Evolutionary conservation across 2,329 filamentous ascomycete species (phyloP).

Genomic region (Hypoxylon sp.): DNA sequence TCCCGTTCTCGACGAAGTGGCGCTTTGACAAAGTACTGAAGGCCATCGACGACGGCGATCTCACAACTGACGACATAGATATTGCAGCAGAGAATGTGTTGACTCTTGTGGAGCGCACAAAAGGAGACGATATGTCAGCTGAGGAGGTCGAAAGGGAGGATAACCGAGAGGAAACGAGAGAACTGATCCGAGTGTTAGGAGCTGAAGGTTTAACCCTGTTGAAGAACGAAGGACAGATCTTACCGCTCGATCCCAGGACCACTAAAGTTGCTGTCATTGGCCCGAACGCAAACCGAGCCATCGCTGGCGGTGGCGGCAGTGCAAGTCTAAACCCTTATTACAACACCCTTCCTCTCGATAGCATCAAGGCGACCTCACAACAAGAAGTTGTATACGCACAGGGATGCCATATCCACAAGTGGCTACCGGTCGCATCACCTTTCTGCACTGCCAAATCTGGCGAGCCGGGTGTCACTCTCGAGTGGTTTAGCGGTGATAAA

Average conservation of each 20-base stretch:
- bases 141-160: slow-evolving; percentile 70
- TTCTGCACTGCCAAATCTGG: slow-evolving; percentile 68
- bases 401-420: slow-evolving; percentile 73
- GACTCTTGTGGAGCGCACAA: slow-evolving; percentile 70
- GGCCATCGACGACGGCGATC: slow-evolving; percentile 61
- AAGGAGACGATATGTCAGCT: slow-evolving; percentile 67
- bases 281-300: slow-evolving; percentile 74
- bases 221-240: slow-evolving; percentile 70
- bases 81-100: slow-evolving; percentile 70
- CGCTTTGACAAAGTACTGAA: slow-evolving; percentile 67
- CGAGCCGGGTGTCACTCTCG: slow-evolving; percentile 70
- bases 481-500: slow-evolving; percentile 73
- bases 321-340: slow-evolving; percentile 77
- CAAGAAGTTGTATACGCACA: slow-evolving; percentile 69
- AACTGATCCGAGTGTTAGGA: slow-evolving; percentile 70
- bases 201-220: slow-evolving; percentile 72
- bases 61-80: slow-evolving; percentile 64
- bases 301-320: slow-evolving; percentile 75
- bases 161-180: slow-evolving; percentile 67
- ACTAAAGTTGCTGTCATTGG: slow-evolving; percentile 74
- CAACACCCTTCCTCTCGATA: slow-evolving; percentile 72
- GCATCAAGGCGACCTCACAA: slow-evolving; percentile 66
- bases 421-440: slow-evolving; percentile 71
- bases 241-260: slow-evolving; percentile 67
- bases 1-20: slow-evolving; percentile 67